These are phyloP conservation scores for Candida pseudocylindracea DNA, from an alignment of 1,139 yeast species.

Conservation along the genomic window DNA sequence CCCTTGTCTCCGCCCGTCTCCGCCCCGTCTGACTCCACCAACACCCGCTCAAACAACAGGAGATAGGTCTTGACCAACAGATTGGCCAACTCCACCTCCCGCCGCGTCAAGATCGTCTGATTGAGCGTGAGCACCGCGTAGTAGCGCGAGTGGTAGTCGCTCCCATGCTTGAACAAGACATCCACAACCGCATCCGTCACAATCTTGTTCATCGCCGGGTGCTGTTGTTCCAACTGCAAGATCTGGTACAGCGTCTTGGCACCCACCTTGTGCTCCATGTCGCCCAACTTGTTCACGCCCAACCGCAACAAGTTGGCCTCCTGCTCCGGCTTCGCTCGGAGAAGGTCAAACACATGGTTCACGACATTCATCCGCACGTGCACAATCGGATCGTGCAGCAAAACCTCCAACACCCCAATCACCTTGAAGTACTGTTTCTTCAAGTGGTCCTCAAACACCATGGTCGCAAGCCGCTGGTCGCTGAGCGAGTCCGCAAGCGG, in stretches of 20 bases:
- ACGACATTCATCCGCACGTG: constrained; percentile 70
- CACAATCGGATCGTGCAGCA: constrained; percentile 81
- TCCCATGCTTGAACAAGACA: constrained; percentile 48
- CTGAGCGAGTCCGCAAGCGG: constrained; percentile 27
- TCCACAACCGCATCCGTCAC: constrained; percentile 66
- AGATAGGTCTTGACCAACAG: constrained; percentile 66
- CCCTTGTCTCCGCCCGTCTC: constrained; percentile 14
- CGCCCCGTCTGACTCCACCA: constrained; percentile 37
- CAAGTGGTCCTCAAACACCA: constrained; percentile 77
- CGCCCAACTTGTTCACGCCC: constrained; percentile 90
- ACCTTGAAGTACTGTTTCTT: constrained; percentile 55
- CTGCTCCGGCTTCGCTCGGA: constrained; percentile 85
- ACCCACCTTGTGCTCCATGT: constrained; percentile 72
- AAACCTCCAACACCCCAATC: constrained; percentile 44
- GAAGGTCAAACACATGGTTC: constrained; percentile 54
- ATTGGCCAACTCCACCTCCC: constrained; percentile 64
- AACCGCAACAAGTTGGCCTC: constrained; percentile 76
- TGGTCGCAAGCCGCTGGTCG: constrained; percentile 35
- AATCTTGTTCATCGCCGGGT: constrained; percentile 87
- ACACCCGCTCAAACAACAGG: constrained; percentile 62
- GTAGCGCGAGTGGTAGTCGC: constrained; percentile 74
- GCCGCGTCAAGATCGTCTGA: constrained; percentile 71
- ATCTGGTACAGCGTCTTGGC: constrained; percentile 73
- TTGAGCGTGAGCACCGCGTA: constrained; percentile 75
- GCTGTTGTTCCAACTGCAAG: constrained; percentile 67